Base-by-base conservation (phyloP, 2,329 filamentous ascomycete species). In the Fusarium algeriense region DNA sequence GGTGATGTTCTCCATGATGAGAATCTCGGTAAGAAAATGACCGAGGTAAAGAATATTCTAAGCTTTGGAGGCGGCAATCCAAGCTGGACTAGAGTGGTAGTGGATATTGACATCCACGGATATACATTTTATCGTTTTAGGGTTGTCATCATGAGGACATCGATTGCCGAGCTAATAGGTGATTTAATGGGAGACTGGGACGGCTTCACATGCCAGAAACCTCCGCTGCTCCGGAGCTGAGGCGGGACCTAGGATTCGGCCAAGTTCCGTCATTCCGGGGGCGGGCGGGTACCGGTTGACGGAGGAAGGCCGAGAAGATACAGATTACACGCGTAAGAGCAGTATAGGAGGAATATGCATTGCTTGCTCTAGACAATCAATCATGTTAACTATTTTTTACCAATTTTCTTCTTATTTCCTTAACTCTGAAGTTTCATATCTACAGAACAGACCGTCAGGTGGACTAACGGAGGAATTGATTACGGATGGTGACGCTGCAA, bases 131-230 rank as follows among this genome's bases (percentile, higher is more conserved):
- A 44, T 34, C 20, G 26, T 53, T 58, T 35, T 54, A 44, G 41
- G 28, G 26, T 53, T 58, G 50, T 30, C 23, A 57, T 48, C 56
- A 63, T 41, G 37, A 72, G 37, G 50, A 63, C 44, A 67, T 56
- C 26, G 44, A 67, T 52, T 46, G 55, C 56, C 60, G 60, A 40
- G 35, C 35, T 43, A 38, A 32, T 45, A 23, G 32, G 30, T 14
- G 34, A 32, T 30, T 23, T 23, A 40, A 26, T 54, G 26, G n/a
- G 20, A 13, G 28, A 61, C 26, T 13, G 37, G 37, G 40, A 57
- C 60, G 62, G 74, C 59, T 70, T 79, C 77, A 79, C 77, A 79
- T 79, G 77, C 73, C 73, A 77, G 53, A 50, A 60, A 72, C 54
- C 73, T 79, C 77, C 77, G 76, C 70, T 78, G 70, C 75, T 48